These are phyloP conservation scores for Eryngium alpinum DNA, from an alignment of 140 eudicot genomes.

Conservation along the genomic window DNA sequence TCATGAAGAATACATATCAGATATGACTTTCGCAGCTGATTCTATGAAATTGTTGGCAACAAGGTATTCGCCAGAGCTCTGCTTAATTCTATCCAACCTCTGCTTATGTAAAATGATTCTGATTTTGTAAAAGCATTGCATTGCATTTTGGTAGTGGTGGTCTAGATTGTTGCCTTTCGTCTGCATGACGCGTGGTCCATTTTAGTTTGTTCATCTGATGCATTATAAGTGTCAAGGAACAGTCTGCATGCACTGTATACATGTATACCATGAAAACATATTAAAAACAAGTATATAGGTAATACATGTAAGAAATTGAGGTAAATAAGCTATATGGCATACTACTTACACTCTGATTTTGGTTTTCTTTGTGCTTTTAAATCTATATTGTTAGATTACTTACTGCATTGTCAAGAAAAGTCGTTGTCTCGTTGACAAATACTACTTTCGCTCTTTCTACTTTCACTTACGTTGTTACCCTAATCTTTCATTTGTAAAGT, in stretches of 20 bases:
- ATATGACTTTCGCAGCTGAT: conserved; percentile 86
- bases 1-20: conserved; percentile 92
- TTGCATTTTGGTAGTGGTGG: background rate
- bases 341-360: too few species aligned
- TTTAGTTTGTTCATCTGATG: background rate
- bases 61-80: conserved; percentile 41
- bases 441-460: background rate
- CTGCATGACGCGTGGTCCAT: background rate
- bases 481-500: conserved; percentile 34
- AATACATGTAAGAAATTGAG: conserved; percentile 5
- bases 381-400: too few species aligned
- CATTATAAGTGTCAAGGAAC: background rate
- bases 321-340: background rate
- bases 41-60: conserved; percentile 78
- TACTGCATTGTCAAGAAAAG: too few species aligned
- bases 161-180: background rate
- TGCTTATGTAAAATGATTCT: background rate
- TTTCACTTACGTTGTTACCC: conserved; percentile 8
- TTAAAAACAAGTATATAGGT: background rate
- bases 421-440: too few species aligned
- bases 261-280: background rate
- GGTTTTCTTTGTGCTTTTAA: too few species aligned
- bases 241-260: background rate
- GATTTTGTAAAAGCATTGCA: background rate
- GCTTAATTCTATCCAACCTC: background rate